These are phyloP conservation scores for Linderina pennispora DNA, from an alignment of 192 early-diverging fungal species.

Conservation along the genomic window DNA sequence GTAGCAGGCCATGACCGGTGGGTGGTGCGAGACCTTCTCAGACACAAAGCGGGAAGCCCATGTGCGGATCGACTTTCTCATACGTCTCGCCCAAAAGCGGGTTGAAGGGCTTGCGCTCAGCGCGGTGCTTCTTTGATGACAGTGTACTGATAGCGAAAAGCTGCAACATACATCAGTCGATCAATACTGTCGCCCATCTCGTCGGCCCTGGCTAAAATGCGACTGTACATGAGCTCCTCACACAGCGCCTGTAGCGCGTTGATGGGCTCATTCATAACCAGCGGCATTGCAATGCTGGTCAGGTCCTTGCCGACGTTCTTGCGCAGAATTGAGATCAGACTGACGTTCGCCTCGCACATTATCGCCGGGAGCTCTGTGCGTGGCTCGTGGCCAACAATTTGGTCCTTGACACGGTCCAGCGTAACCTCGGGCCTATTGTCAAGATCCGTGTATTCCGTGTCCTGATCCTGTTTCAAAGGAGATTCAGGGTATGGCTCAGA, in stretches of 20 bases:
- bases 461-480: conserved; percentile 1
- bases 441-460: background rate
- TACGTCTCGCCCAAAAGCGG: conserved; percentile 97
- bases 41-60: conserved; percentile 87
- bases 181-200: conserved; percentile 60
- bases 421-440: conserved; percentile 24
- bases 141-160: conserved; percentile 85
- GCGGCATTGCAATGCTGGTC: conserved; percentile 92
- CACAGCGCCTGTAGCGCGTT: conserved; percentile 89
- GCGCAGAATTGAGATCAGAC: conserved; percentile 78
- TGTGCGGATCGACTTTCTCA: conserved; percentile 79
- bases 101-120: conserved; percentile 95
- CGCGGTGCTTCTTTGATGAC: conserved; percentile 76
- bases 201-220: conserved; percentile 74
- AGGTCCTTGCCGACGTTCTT: conserved; percentile 97
- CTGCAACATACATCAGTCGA: conserved; percentile 72
- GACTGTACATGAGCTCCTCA: conserved; percentile 89
- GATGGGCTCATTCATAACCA: conserved; percentile 93
- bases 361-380: conserved; percentile 75
- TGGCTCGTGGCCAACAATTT: conserved; percentile 41
- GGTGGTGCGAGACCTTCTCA: conserved; percentile 96
- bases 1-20: conserved; percentile 89
- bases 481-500: too few species aligned
- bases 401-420: conserved; percentile 14
- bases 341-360: conserved; percentile 71